Conservation (phyloP, 2,329 filamentous ascomycete genomes). For the Xylaria sp. region DNA sequence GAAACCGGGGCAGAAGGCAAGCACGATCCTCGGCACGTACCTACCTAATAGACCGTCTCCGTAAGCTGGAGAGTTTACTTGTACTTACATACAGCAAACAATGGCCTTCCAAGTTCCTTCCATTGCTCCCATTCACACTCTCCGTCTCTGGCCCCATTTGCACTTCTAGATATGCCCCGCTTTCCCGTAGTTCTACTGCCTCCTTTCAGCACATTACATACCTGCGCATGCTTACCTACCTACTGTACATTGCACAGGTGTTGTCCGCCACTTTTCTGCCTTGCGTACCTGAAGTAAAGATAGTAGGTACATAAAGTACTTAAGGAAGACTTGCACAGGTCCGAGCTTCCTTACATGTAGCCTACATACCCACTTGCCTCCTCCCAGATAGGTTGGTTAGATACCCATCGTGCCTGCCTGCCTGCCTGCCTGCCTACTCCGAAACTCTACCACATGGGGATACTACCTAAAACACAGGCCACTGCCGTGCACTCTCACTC, state of each 20-base stretch:
- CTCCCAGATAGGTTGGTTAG: background rate
- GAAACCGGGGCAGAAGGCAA: too few species aligned
- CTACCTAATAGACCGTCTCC: background rate
- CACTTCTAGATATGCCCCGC: too few species aligned
- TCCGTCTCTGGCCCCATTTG: too few species aligned
- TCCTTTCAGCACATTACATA: background rate
- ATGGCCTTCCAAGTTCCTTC: too few species aligned
- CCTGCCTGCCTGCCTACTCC: background rate
- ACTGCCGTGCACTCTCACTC: slow-evolving; percentile 5
- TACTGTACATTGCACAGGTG: background rate
- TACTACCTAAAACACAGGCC: slow-evolving; percentile 3
- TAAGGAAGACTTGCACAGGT: slow-evolving; percentile 5
- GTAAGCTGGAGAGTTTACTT: background rate
- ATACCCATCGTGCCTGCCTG: background rate
- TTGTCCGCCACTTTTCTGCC: background rate
- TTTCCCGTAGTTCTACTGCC: background rate
- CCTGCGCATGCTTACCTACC: background rate
- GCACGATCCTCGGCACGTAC: background rate
- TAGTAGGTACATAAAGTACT: background rate
- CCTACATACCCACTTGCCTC: background rate
- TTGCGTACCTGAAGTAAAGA: background rate
- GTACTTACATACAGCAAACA: too few species aligned
- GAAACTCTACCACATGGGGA: background rate
- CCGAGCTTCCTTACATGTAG: slow-evolving; percentile 16
- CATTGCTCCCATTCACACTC: too few species aligned